Evolutionary conservation across 495 filamentous ascomycete genomes (phyloP), one percentile per base, ranked within the genome.

Genomic region (Lasiosphaeria miniovina): DNA sequence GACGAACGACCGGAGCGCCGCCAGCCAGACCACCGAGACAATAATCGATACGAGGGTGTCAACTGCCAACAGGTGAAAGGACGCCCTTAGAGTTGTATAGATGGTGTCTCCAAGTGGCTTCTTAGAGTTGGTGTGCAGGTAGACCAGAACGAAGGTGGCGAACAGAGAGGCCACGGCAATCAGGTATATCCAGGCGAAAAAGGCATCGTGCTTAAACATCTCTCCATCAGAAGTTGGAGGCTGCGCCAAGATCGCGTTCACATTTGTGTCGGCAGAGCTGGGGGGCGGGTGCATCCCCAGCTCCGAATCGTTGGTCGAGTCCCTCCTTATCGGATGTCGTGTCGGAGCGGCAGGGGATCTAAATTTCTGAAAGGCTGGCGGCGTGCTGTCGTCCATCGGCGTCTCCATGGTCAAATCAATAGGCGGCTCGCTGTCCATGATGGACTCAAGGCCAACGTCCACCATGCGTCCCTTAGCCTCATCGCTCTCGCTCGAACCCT

Each of bases 151-250:
- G 58, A 93, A 92, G 12, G 90, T 93, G 15, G 93, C 86, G 66
- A 98, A 85, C 41, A 98, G 74, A 31, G 88, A 86, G 43, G 90
- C 90, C 55, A 94, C 75, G 36, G 83, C 87, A 70, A 98, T 93
- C 59, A 96, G 72, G 68, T 91, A 98, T 34, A 98, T 77, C 64
- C 88, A 91, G n/a, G 88, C 90, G 83, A 94, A 98, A 72, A 98
- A 91, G 12, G 82, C 75, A 72, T 98, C 95, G 73, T 98, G 90
- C 17, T 69, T 74, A 55, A 81, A 81, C 10, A 79, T 74, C 57
- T 81, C 78, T 34, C 74, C 76, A 43, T 81, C 77, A 54, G 68
- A 58, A 17, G 55, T 50, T 9, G 70, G 61, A 4, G 65, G 54
- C 32, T 67, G 59, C 17, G 66, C 61, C 15, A 61, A 48, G 48